A percentile compares a stretch with the other conserved stretches of the same genome.
phyloP scores from a whole-genome alignment of 352 stramenopile genomes.

The Pythium coloratum region DNA sequence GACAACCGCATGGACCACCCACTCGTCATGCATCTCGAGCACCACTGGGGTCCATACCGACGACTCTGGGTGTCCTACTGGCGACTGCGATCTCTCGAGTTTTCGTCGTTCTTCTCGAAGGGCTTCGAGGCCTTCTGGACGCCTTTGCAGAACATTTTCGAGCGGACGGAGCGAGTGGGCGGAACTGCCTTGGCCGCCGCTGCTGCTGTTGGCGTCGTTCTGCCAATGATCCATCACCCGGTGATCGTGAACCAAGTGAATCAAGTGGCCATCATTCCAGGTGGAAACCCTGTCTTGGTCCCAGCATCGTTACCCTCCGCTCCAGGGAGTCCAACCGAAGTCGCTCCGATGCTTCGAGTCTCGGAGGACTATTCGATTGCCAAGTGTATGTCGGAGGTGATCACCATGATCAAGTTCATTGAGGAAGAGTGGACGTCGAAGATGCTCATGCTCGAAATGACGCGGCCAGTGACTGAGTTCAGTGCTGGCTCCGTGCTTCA shows the following conservation, averaged over 20 bases:
- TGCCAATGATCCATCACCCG: conserved; percentile 14
- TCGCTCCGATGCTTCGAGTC: neutral
- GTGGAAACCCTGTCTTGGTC: neutral
- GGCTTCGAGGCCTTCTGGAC: conserved; percentile 67
- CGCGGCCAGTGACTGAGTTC: conserved; percentile 61
- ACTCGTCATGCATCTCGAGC: conserved; percentile 47
- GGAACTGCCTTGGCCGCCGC: conserved; percentile 22
- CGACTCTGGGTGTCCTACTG: conserved; percentile 65
- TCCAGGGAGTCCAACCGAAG: neutral
- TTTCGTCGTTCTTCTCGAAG: conserved; percentile 64
- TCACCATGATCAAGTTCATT: conserved; percentile 66
- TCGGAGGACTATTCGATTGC: conserved; percentile 31
- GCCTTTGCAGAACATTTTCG: conserved; percentile 58
- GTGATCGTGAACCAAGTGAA: neutral
- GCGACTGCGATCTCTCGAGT: conserved; percentile 58
- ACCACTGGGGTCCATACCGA: conserved; percentile 61
- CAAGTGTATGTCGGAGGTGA: conserved; percentile 60
- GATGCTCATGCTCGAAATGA: conserved; percentile 75
- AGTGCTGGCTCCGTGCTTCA: conserved; percentile 56
- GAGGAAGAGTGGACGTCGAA: conserved; percentile 74
- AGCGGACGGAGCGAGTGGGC: conserved; percentile 29
- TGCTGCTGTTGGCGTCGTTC: conserved; percentile 18
- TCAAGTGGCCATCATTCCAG: neutral
- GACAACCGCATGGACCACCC: conserved; percentile 37
- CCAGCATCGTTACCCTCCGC: neutral